Evolutionary conservation across 2,329 filamentous ascomycete species (phyloP), one percentile per base, ranked within the genome.

Genomic region (Zymoseptoria brevis): DNA sequence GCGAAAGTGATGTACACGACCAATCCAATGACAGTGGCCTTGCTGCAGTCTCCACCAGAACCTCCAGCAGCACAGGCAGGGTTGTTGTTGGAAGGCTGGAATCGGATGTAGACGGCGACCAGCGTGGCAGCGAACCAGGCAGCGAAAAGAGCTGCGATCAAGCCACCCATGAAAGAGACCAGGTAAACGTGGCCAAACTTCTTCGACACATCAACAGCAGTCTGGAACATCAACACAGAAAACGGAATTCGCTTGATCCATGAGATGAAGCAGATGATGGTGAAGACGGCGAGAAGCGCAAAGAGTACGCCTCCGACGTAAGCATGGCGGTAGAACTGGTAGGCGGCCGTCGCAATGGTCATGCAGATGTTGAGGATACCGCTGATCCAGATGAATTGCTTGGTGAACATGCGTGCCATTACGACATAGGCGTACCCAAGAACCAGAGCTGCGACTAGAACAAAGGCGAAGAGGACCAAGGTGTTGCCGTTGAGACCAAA

Each of bases 161-260:
- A 70, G 0, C 92, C 92, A 13, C 92, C 92, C 16, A 96, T 73
- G n/a, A 91, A 79, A 62, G 89, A 94, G 52, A 96, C 88, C 1
- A 92, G 72, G 71, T 93, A 96, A 59, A 96, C 88, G 69, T 96
- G 90, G 0, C 92, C 91, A 67, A 88, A 89, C 26, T 80, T 83
- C 69, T 90, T 91, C 49, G 90, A 87, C 0, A 96, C 87, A 66
- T 96, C 88, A 67, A 96, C 90, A 21, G 86, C 82, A 0, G 89
- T 93, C 74, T 88, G 87, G 54, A 96, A 82, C 90, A 96, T 95
- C 61, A 96, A 78, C 0, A 90, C 89, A 8, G 88, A 91, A 74
- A 96, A 96, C 0, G 91, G 93, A 60, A 97, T 96, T 55, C 92
- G 83, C 19, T 84, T 87, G 57, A 93, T 93, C 92, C 93, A 97